phyloP scores from a whole-genome alignment of 1,284 basidiomycete genomes.

The Marasmius fiardii region DNA sequence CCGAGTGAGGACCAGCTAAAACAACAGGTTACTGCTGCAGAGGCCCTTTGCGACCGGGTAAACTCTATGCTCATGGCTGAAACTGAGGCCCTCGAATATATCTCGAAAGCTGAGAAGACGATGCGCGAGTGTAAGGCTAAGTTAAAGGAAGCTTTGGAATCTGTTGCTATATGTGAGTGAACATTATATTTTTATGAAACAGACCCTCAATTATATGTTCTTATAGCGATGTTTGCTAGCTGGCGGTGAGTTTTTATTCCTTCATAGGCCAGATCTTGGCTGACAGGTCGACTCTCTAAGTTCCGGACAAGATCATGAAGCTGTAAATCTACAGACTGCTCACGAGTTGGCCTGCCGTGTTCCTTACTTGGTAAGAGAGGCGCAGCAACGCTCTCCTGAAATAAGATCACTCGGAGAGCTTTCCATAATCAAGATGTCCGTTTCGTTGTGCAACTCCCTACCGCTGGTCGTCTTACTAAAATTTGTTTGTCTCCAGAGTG shows the following conservation, averaged over 20 bases:
- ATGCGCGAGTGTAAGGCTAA: neutral
- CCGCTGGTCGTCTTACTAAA: neutral
- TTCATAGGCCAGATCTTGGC: neutral
- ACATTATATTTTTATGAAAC: neutral
- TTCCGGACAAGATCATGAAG: neutral
- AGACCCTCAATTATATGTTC: neutral
- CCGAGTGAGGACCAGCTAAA: neutral
- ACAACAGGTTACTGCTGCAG: neutral
- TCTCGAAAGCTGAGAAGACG: neutral
- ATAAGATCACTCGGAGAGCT: neutral
- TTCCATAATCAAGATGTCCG: neutral
- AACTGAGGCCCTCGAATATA: neutral
- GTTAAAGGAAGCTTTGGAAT: neutral
- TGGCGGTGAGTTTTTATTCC: neutral
- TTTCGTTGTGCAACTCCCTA: neutral
- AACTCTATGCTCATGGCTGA: neutral
- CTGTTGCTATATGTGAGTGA: neutral
- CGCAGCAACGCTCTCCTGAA: neutral
- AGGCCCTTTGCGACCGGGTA: neutral
- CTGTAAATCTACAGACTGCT: neutral
- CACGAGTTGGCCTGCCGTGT: neutral
- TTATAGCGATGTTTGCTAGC: neutral
- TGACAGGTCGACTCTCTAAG: neutral
- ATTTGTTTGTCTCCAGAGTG: neutral
- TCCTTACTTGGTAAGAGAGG: neutral